Evolutionary conservation across 2,329 filamentous ascomycete genomes (phyloP).

Genomic region (Calonectria pauciramosa): DNA sequence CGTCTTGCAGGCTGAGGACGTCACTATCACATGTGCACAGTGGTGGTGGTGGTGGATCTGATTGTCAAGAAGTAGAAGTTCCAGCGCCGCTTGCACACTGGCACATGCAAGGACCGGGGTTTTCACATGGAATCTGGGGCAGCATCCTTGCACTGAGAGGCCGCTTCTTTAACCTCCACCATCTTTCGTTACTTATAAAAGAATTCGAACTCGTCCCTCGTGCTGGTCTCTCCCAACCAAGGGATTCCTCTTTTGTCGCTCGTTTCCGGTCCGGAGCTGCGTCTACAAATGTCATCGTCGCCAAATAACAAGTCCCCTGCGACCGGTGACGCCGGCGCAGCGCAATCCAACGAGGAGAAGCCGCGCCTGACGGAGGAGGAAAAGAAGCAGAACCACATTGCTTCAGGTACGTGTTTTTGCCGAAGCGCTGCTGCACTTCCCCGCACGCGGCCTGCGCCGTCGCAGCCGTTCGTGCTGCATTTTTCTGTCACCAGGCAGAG

Average conservation of each 20-base stretch:
- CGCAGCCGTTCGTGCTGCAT: background rate
- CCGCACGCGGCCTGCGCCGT: background rate
- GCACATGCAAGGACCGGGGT: constrained; percentile 43
- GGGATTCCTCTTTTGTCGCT: constrained; percentile 1
- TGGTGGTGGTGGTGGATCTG: constrained; percentile 9
- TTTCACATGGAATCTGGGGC: constrained; percentile 51
- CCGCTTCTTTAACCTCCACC: constrained; percentile 29
- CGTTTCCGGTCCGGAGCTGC: background rate
- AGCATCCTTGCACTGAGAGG: constrained; percentile 45
- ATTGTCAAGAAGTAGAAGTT: background rate
- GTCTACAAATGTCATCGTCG: constrained; percentile 42
- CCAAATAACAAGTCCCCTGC: constrained; percentile 47
- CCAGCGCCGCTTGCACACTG: constrained; percentile 15
- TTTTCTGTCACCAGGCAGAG: background rate
- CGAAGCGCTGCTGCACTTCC: background rate
- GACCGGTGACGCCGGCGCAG: constrained; percentile 40
- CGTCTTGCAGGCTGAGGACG: constrained; percentile 18
- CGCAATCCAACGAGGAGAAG: constrained; percentile 57
- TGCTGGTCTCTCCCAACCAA: background rate
- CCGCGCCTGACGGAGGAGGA: constrained; percentile 66
- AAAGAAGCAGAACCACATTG: constrained; percentile 70
- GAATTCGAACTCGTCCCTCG: constrained; percentile 7
- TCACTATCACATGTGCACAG: constrained; percentile 26
- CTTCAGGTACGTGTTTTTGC: constrained; percentile 59
- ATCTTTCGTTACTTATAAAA: constrained; percentile 30